Base-by-base conservation (phyloP, 352 stramenopile genomes). In the Phytophthora parvispora region DNA sequence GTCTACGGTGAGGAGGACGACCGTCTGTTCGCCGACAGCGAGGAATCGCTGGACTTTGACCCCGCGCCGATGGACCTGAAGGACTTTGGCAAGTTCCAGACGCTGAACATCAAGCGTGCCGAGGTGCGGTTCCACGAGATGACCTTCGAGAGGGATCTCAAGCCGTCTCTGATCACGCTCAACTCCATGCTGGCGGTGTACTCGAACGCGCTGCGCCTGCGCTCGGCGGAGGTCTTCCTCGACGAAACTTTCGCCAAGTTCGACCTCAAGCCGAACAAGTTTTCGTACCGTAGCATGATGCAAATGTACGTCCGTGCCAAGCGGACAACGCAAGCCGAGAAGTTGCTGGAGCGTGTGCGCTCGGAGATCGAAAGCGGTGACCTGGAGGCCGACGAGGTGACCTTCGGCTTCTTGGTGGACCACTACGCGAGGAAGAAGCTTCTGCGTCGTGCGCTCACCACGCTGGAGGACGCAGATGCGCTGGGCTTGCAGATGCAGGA, bases 131-230 rank as follows among this genome's bases (percentile, higher is more conserved):
- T 92, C 67, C 55, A 77, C 18, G 82, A 94, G 54, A 91, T 92
- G 78, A 87, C 75, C 5, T 67, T 75, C 27, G 74, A 86, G 31
- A 76, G 83, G 54, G 29, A 65, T 3, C 20, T 89, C 4, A 38
- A 64, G 9, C 65, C 76, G 43, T 88, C 85, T 13, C 38, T 77
- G n/a, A 80, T 87, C 28, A 87, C 86, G 51, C 77, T 95, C 53
- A 95, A 92, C 57, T 83, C 84, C 4, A 92, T 93, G 86, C 70
- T 94, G 20, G 81, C 78, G 34, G 86, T 94, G 32, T 93, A 93
- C 72, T 69, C 84, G n/a, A 93, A 94, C 64, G 86, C 88, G 15
- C 69, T 94, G 52, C 88, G 84, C 36, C 54, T 93, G 57, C 72
- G 80, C 15, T 77, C 72, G 6, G 81, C 84, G 25, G 76, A 89